Evolutionary conservation across 2,329 filamentous ascomycete genomes (phyloP).

Genomic region (Tolypocladium nubicola): DNA sequence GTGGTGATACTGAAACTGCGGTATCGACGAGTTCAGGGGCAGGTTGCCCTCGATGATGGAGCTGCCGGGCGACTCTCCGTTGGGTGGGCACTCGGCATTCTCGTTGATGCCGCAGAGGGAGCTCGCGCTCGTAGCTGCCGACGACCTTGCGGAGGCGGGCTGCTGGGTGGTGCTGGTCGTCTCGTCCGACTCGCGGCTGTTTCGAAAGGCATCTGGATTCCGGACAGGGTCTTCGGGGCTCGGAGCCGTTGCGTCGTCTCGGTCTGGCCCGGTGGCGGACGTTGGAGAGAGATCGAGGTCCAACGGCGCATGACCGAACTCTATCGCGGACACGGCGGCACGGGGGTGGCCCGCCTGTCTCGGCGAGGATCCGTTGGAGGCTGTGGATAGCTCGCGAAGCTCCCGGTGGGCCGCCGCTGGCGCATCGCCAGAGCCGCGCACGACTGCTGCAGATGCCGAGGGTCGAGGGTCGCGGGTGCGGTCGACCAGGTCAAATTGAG

Average conservation of each 20-base stretch:
- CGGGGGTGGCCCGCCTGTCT: conserved; percentile 1
- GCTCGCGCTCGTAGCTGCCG: conserved; percentile 44
- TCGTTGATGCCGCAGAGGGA: conserved; percentile 43
- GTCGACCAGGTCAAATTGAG: conserved; percentile 12
- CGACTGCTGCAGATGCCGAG: neutral
- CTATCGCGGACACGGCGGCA: conserved; percentile 4
- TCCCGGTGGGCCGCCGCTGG: neutral
- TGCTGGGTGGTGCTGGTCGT: conserved; percentile 38
- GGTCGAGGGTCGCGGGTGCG: neutral
- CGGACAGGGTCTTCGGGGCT: conserved; percentile 19
- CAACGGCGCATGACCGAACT: conserved; percentile 6
- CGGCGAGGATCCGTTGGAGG: neutral
- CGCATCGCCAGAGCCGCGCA: neutral
- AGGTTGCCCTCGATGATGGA: conserved; percentile 36
- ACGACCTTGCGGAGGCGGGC: conserved; percentile 38
- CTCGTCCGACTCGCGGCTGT: conserved; percentile 43
- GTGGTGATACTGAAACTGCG: conserved; percentile 53
- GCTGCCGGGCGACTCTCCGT: conserved; percentile 37
- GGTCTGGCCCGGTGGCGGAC: conserved; percentile 10
- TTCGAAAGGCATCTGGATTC: conserved; percentile 29
- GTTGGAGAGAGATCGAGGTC: conserved; percentile 9
- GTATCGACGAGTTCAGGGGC: conserved; percentile 33
- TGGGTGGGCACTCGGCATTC: conserved; percentile 30
- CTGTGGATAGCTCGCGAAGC: neutral
- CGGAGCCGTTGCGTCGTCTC: conserved; percentile 20